phyloP scores from a whole-genome alignment of 2,329 filamentous ascomycete species.

The Xylaria sp. region DNA sequence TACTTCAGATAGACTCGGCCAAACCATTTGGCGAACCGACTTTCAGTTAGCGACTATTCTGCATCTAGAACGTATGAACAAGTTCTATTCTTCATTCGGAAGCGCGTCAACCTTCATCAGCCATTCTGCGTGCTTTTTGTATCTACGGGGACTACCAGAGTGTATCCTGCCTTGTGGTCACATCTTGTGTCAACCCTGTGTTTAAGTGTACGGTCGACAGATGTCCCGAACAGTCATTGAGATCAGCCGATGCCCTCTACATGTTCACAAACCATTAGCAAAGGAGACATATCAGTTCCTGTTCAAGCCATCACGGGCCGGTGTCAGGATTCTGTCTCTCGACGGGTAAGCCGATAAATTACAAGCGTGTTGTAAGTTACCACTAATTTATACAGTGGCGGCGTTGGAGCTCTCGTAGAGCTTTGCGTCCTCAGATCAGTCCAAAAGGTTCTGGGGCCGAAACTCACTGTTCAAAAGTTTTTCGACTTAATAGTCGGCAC shows the following conservation, averaged over 20 bases:
- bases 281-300: background rate
- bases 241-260: background rate
- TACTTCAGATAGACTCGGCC: background rate
- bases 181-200: background rate
- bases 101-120: background rate
- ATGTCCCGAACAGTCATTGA: background rate
- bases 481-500: background rate
- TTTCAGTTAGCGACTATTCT: background rate
- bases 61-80: background rate
- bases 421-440: background rate
- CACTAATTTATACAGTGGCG: background rate
- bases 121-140: background rate
- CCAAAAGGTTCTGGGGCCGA: background rate
- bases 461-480: background rate
- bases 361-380: background rate
- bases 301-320: background rate
- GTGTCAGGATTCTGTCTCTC: background rate
- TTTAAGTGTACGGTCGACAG: background rate
- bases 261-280: too few species aligned
- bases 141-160: background rate
- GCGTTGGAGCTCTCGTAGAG: background rate
- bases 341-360: background rate
- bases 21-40: background rate
- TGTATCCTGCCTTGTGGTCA: background rate
- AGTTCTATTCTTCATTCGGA: background rate